Evolutionary conservation across 345 rosid species (phyloP).

Genomic region (Camelina laxa): DNA sequence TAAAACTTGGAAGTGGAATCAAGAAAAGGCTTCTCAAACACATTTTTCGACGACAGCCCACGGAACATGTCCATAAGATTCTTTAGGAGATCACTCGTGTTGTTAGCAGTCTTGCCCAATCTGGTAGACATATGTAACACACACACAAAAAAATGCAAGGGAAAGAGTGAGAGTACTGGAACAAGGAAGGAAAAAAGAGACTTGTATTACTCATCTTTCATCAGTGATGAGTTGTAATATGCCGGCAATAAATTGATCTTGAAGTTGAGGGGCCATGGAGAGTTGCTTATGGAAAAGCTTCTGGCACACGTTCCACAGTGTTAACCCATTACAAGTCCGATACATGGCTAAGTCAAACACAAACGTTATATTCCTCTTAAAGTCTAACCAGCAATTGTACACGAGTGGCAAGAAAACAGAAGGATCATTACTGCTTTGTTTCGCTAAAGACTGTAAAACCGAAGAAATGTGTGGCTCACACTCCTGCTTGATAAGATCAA

Average conservation of each 20-base stretch:
- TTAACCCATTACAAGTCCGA: neutral
- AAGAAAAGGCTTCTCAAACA: neutral
- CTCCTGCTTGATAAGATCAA: neutral
- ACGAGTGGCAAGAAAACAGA: slow-evolving; percentile 7
- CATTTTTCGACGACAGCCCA: neutral
- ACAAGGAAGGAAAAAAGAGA: neutral
- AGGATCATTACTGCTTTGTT: slow-evolving; percentile 6
- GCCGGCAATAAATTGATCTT: neutral
- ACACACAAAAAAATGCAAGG: no score
- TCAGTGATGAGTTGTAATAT: neutral
- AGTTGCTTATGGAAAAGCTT: neutral
- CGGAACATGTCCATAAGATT: neutral
- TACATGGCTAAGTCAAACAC: neutral
- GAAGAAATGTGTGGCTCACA: slow-evolving; percentile 9
- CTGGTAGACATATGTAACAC: neutral
- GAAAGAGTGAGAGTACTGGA: neutral
- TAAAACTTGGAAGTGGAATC: neutral
- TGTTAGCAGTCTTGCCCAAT: neutral
- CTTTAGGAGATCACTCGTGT: neutral
- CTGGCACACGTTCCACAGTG: neutral
- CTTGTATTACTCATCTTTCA: neutral
- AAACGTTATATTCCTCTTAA: neutral
- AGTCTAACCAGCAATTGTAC: neutral
- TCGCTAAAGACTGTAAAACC: neutral
- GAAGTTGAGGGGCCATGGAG: neutral